A percentile compares a stretch with the other conserved stretches of the same genome.
Evolutionary conservation across 225 moss, liverwort and hornwort genomes (phyloP).

Genomic region (Pseudoscleropodium purum): DNA sequence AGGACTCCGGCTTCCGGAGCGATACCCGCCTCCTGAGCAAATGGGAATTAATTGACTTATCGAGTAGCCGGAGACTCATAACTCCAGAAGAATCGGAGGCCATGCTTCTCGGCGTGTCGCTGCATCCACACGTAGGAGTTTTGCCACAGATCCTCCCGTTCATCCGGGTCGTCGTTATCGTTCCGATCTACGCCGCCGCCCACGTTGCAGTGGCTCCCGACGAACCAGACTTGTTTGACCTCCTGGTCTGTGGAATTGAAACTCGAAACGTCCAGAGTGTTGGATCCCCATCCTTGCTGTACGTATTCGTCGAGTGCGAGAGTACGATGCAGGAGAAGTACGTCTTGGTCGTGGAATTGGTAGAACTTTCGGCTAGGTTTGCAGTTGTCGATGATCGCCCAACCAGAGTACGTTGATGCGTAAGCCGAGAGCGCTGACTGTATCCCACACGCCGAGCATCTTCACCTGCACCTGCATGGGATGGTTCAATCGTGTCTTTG

Average conservation of each 20-base stretch:
- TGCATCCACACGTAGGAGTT: not conserved
- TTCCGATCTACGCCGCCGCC: not conserved
- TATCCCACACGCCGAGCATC: constrained; percentile 10
- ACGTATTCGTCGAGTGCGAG: not conserved
- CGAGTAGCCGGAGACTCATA: not conserved
- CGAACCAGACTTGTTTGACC: constrained; percentile 4
- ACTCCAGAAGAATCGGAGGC: not conserved
- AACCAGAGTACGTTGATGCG: not conserved
- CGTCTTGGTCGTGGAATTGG: not conserved
- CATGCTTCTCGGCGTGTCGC: not conserved
- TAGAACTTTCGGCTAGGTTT: not conserved
- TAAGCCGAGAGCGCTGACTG: not conserved
- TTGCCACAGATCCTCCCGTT: not conserved
- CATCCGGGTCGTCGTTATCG: not conserved
- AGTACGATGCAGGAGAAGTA: not conserved
- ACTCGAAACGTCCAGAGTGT: not conserved
- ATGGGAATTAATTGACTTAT: not conserved
- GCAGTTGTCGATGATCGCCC: rapidly evolving
- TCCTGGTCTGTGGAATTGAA: not conserved
- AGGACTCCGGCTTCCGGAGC: not conserved
- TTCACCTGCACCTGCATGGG: not conserved
- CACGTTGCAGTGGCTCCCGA: not conserved
- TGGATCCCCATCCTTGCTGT: not conserved
- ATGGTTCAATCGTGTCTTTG: not conserved
- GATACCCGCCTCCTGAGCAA: not conserved